Conservation (phyloP, 2,329 filamentous ascomycete species). For the Fusarium lyarnte region DNA sequence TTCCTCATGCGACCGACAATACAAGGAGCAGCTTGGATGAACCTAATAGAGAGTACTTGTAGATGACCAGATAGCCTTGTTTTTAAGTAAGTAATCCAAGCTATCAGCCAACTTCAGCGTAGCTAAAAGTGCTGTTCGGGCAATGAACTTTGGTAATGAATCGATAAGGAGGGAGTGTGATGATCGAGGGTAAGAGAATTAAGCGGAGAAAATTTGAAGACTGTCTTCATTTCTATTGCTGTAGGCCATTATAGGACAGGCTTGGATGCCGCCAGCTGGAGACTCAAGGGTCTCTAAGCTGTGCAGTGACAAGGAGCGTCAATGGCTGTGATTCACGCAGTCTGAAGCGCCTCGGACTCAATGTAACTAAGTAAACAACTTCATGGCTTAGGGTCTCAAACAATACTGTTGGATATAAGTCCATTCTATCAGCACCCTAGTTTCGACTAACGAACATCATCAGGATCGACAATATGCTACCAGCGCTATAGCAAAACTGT, state of each 20-base stretch:
- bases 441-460: neutral
- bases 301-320: neutral
- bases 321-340: neutral
- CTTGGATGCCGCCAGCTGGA: too few relatives aligned
- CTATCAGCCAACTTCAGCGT: too few relatives aligned
- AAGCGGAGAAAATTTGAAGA: too few relatives aligned
- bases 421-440: neutral
- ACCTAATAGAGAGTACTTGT: neutral
- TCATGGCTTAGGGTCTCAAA: neutral
- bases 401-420: rapidly evolving
- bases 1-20: too few relatives aligned
- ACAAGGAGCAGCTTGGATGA: neutral
- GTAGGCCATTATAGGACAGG: too few relatives aligned
- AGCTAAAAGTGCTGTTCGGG: too few relatives aligned
- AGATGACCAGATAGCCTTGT: too few relatives aligned
- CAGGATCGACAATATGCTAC: neutral
- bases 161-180: too few relatives aligned
- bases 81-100: neutral
- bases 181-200: too few relatives aligned
- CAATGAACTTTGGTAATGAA: too few relatives aligned
- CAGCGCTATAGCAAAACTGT: neutral
- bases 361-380: neutral
- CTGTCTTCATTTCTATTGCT: too few relatives aligned
- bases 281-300: neutral
- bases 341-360: neutral